Evolutionary conservation across 768 basidiomycete species (phyloP), one percentile per base, ranked within the genome.

Genomic region (Kwoniella newhampshirensis): DNA sequence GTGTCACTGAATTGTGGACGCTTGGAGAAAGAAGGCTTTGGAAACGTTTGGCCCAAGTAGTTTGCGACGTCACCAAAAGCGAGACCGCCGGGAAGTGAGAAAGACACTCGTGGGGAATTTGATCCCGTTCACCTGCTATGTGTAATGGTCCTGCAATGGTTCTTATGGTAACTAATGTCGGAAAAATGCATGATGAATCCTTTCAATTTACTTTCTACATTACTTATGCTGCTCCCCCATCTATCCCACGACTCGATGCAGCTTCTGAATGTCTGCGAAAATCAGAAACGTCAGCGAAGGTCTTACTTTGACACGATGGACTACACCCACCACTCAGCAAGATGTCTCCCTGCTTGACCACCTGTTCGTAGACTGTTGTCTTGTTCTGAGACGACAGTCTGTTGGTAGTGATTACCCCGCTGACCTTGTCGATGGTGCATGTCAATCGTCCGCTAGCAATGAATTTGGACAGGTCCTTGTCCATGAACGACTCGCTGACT

Each of bases 361-460:
- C 87, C 35, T 85, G 86, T 72, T 94, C 91, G 73, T 94, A 96
- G 69, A 92, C 87, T 40, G 87, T 86, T 49, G 85, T 88, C 82
- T 96, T 87, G 40, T 82, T 76, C 42, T 84, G 81, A 17, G 60
- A 63, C 21, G 62, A 40, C 28, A 69, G 40, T 56, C 90, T 81
- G 45, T 88, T 92, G 23, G 94, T 97, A 78, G 92, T 89, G 15
- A 97, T 91, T 35, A 97, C 83, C 0, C 91, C 90, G 54, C 87
- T 82, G n/a, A 98, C 94, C 69, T 90, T 89, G 81, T 98, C 93
- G 58, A 98, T 97, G 0, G 86, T 85, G 66, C 87, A 88, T 68
- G 89, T 85, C 47, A 99, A 77, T 11, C 94, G 82, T 21, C 88
- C 87, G 13, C 84, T 83, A 15, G 92, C 87, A 64, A 99, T 97